phyloP scores from a whole-genome alignment of 441 rosid species.

The Gossypium schwendimanii region DNA sequence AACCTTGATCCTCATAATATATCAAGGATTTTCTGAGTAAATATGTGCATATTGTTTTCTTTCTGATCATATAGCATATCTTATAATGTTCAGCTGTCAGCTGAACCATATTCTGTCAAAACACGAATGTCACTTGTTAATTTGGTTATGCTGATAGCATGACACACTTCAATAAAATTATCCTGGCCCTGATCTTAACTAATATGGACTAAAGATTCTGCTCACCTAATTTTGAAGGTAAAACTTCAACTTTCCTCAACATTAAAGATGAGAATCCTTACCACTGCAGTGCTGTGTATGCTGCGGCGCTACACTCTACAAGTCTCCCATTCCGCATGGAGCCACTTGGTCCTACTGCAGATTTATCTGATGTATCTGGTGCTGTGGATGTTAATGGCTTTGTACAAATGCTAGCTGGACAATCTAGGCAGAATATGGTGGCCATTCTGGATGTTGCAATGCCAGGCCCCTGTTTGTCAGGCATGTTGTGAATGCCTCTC shows the following conservation, averaged over 20 bases:
- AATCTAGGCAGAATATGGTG: constrained; percentile 62
- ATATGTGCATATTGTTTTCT: background rate
- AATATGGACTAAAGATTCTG: constrained; percentile 5
- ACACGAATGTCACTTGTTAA: background rate
- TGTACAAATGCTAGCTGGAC: constrained; percentile 51
- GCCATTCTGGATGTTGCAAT: constrained; percentile 60
- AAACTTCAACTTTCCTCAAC: constrained; percentile 46
- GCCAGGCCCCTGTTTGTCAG: constrained; percentile 57
- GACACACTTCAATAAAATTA: background rate
- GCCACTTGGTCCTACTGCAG: constrained; percentile 35
- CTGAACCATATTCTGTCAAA: background rate
- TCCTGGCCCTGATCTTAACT: background rate
- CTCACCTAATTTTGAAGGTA: constrained; percentile 35
- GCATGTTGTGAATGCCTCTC: constrained; percentile 22
- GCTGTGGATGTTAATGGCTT: constrained; percentile 51
- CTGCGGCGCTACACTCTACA: constrained; percentile 71
- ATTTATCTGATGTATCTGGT: constrained; percentile 42
- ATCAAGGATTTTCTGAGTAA: background rate
- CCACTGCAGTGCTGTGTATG: constrained; percentile 67
- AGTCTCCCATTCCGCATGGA: constrained; percentile 70
- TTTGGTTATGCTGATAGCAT: background rate
- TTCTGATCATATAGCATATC: background rate
- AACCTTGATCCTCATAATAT: background rate
- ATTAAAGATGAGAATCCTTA: constrained; percentile 67
- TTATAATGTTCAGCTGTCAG: background rate